These are phyloP conservation scores for Cercospora sp. DNA, from an alignment of 2,329 filamentous ascomycete species.

Conservation along the genomic window DNA sequence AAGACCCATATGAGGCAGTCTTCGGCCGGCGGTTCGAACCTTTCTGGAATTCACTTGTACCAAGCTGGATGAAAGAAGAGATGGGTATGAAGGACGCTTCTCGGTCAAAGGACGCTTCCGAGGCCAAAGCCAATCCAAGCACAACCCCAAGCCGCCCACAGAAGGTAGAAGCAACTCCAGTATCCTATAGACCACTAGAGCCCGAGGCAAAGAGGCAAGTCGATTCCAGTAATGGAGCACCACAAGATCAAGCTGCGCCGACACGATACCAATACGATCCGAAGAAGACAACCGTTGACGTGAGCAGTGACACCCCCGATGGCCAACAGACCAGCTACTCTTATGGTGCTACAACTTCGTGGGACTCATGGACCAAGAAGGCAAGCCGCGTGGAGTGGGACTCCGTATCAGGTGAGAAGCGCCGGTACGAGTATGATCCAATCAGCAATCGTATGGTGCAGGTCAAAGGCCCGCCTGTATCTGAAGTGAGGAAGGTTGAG, in stretches of 20 bases:
- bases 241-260: slow-evolving; percentile 3
- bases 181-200: slow-evolving; percentile 14
- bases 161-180: background rate
- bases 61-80: slow-evolving; percentile 36
- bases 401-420: slow-evolving; percentile 33
- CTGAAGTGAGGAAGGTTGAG: slow-evolving; percentile 18
- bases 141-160: slow-evolving; percentile 4
- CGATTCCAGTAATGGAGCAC: slow-evolving; percentile 2
- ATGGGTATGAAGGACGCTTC: slow-evolving; percentile 26
- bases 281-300: slow-evolving; percentile 16
- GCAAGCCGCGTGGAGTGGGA: slow-evolving; percentile 37
- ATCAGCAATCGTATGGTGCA: slow-evolving; percentile 42
- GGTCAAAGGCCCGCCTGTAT: slow-evolving; percentile 19
- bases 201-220: slow-evolving; percentile 16
- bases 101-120: slow-evolving; percentile 21
- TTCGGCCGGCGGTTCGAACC: slow-evolving; percentile 44
- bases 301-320: slow-evolving; percentile 21
- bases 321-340: slow-evolving; percentile 29
- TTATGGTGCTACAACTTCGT: slow-evolving; percentile 33
- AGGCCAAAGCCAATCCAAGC: slow-evolving; percentile 10
- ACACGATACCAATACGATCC: slow-evolving; percentile 26
- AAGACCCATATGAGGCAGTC: slow-evolving; percentile 46
- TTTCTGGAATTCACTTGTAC: slow-evolving; percentile 38
- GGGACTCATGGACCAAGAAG: slow-evolving; percentile 38
- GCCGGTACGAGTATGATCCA: slow-evolving; percentile 41